These are phyloP conservation scores for Cladosporium colombiae DNA, from an alignment of 2,329 filamentous ascomycete genomes.

Conservation along the genomic window DNA sequence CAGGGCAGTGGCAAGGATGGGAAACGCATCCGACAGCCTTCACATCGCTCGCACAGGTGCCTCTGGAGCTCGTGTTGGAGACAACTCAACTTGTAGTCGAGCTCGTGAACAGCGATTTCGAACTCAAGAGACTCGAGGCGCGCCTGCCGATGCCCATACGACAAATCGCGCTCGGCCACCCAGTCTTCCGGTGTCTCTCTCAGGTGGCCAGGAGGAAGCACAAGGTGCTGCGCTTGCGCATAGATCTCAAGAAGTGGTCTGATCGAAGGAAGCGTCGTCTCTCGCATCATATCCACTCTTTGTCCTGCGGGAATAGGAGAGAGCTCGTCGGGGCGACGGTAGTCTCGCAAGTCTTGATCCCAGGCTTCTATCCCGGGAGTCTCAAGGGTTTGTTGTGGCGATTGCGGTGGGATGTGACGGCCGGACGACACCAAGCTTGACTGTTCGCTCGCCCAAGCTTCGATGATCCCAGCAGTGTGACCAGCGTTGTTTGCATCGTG, in stretches of 20 bases:
- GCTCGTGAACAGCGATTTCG: neutral
- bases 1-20: too few species aligned
- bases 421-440: neutral
- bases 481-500: neutral
- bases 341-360: neutral
- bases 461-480: neutral
- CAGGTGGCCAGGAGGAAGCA: neutral
- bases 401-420: neutral
- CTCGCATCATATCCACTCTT: neutral
- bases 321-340: neutral
- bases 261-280: neutral
- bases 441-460: neutral
- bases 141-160: neutral
- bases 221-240: neutral
- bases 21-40: too few species aligned
- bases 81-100: neutral
- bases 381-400: neutral
- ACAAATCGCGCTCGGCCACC: neutral
- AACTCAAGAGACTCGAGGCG: neutral
- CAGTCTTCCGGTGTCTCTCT: neutral
- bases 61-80: neutral
- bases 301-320: neutral
- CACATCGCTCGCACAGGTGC: neutral
- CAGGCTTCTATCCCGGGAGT: neutral
- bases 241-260: neutral